Conservation (phyloP, 371 early-diverging fungal species). For the Rhizopus arrhizus region DNA sequence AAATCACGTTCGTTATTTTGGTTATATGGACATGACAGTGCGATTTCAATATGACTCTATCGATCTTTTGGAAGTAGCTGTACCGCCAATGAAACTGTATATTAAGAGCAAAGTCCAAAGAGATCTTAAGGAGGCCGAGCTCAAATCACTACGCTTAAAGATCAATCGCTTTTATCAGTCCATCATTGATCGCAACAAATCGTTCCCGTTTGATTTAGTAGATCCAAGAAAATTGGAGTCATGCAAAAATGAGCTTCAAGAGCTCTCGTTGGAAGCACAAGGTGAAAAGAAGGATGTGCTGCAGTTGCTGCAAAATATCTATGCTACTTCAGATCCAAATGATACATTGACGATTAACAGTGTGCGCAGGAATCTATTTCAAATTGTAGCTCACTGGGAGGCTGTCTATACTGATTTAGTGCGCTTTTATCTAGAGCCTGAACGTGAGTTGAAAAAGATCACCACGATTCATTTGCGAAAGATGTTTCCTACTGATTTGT, state of each 20-base stretch:
- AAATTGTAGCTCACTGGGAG: slow-evolving; percentile 84
- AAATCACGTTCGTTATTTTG: slow-evolving; percentile 85
- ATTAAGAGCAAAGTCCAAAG: slow-evolving; percentile 62
- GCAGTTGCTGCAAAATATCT: slow-evolving; percentile 81
- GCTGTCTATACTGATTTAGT: slow-evolving; percentile 78
- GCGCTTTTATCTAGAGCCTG: slow-evolving; percentile 76
- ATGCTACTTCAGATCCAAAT: slow-evolving; percentile 71
- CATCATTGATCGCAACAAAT: slow-evolving; percentile 66
- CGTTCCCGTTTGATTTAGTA: slow-evolving; percentile 69
- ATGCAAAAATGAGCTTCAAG: slow-evolving; percentile 65
- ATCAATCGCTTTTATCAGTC: slow-evolving; percentile 79
- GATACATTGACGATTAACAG: slow-evolving; percentile 82
- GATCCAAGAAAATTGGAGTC: slow-evolving; percentile 64
- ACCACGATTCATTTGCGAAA: slow-evolving; percentile 66
- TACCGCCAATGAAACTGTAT: slow-evolving; percentile 79
- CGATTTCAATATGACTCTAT: slow-evolving; percentile 81
- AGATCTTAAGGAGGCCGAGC: slow-evolving; percentile 66
- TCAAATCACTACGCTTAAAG: slow-evolving; percentile 58
- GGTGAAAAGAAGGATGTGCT: slow-evolving; percentile 81
- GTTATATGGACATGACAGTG: slow-evolving; percentile 74
- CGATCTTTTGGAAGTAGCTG: slow-evolving; percentile 78
- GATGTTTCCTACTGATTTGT: slow-evolving; percentile 63
- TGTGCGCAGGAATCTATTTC: slow-evolving; percentile 73
- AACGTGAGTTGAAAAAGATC: slow-evolving; percentile 68
- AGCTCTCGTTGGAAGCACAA: slow-evolving; percentile 65